These are phyloP conservation scores for Penicillium sp. DNA, from an alignment of 2,329 filamentous ascomycete genomes.

Conservation along the genomic window DNA sequence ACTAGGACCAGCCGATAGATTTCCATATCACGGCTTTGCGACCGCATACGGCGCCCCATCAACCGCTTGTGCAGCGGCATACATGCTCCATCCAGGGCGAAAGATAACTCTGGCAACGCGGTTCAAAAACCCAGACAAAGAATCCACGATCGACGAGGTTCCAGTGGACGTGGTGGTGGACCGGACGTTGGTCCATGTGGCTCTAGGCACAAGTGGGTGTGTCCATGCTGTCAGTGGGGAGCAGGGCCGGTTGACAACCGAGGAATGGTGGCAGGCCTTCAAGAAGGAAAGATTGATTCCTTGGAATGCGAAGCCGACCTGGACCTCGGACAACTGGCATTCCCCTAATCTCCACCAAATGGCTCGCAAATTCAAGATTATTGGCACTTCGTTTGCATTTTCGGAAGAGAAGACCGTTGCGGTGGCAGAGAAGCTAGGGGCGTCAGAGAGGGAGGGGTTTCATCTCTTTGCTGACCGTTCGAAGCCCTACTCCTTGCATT, in stretches of 20 bases:
- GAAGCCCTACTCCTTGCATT: conserved; percentile 16
- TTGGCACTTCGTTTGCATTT: conserved; percentile 26
- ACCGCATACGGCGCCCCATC: conserved; percentile 19
- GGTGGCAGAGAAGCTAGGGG: conserved; percentile 8
- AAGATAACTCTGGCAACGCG: conserved; percentile 17
- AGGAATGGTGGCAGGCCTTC: conserved; percentile 24
- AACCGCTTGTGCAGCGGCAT: conserved; percentile 20
- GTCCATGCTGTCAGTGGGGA: conserved; percentile 26
- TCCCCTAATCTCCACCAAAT: conserved; percentile 20
- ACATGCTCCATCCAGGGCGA: conserved; percentile 22
- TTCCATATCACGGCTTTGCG: conserved; percentile 24
- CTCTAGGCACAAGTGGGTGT: conserved; percentile 18
- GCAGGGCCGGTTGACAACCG: conserved; percentile 17
- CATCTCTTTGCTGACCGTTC: conserved; percentile 23
- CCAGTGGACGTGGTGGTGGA: conserved; percentile 29
- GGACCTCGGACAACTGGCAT: conserved; percentile 21
- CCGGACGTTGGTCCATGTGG: conserved; percentile 20
- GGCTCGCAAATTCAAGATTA: conserved; percentile 23
- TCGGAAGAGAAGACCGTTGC: conserved; percentile 16
- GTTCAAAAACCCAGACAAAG: conserved; percentile 18
- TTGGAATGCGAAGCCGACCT: conserved; percentile 19
- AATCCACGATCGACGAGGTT: conserved; percentile 27
- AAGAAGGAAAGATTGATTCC: conserved; percentile 22
- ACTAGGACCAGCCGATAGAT: conserved; percentile 23
- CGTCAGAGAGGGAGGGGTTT: conserved; percentile 5